Evolutionary conservation across 129 eudicot genomes (phyloP), one percentile per base, ranked within the genome.

Genomic region (Artemisia tridentata): DNA sequence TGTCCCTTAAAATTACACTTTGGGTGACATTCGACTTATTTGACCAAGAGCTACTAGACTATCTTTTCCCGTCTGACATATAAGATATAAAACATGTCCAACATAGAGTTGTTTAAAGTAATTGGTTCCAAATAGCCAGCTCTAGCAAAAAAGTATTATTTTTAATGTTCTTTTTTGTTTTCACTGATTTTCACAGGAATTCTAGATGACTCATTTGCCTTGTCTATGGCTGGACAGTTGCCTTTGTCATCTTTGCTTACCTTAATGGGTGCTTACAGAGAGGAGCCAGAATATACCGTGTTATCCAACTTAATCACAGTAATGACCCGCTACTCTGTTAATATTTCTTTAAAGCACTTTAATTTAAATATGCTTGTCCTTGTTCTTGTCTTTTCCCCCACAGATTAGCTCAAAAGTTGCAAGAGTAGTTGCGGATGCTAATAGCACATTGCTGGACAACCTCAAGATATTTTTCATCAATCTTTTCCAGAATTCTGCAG

Each of bases 341-440:
- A 66, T 62, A 51, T 67, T 12, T 59, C 5, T 54, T 14, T 31
- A 50, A 64, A 72, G 38, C 50, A 20, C 74, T 72, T 72, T 41
- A 43, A 38, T 38, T 38, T 38, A 38, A 38, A 73, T 12, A 34
- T 54, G 45, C 43, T 71, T 8, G 21, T 73, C 34, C 55, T 67
- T 66, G 17, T 25, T 21, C 49, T 70, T 71, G 16, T 46, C 52
- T 65, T 66, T 62, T 27, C 64, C 48, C 61, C 63, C 51, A 76
- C 88, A 95, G 99, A 72, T 95, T 71, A 81, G 93, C 77, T 84
- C 66, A 71, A 88, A 80, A 82, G 91, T 90, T 67, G 80, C 84
- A 57, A 82, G 83, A 59, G 83, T 95, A 63, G 91, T 83, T 23
- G 99, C 96, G 75, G 99, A 90, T 88, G 96, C 91, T 80, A 86